Evolutionary conservation across 441 rosid species (phyloP), one percentile per base, ranked within the genome.

Genomic region (Jatropha multifida): DNA sequence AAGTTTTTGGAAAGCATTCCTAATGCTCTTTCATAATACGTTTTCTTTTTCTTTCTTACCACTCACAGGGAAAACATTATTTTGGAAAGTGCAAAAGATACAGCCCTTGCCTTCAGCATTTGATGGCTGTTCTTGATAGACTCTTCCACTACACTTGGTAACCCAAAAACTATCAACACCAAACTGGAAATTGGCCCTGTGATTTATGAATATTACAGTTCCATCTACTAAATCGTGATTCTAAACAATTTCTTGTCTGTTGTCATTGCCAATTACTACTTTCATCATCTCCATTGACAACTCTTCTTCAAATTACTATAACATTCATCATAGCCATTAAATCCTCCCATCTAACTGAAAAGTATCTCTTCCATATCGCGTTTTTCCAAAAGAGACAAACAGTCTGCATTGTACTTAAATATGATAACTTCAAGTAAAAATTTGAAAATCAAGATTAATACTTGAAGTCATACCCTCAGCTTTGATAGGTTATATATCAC

Each of bases 401-500:
- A 32, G 32, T 32, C 32, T 32, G 32, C 32, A 32, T 32, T 32
- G 32, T 32, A 32, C 32, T 32, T 32, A 32, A 32, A 32, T 32
- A 32, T 32, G 32, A 32, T 32, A 32, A 58, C 18, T 60, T 72
- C 46, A 60, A 37, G 68, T 72, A 51, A 69, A 20, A 66, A n/a
- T 69, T 67, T 62, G 8, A 42, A 71, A 62, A 64, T 10, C 56
- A 61, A 13, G 73, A 60, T 13, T 70, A 44, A 68, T 58, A 68
- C 49, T 75, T 68, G 38, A 68, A 78, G 82, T 72, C 95, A 84
- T 94, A 96, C 98, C 99, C 94, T 94, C 80, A 94, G 86, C 86
- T 96, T 96, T 73, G 98, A 94, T 71, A 96, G 89, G 86, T 96
- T 94, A 78, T 92, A 91, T 76, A 94, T 93, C 81, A 96, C 99